Evolutionary conservation across 306 rosid species (phyloP), one percentile per base, ranked within the genome.

Genomic region (Trifolium fragiferum): DNA sequence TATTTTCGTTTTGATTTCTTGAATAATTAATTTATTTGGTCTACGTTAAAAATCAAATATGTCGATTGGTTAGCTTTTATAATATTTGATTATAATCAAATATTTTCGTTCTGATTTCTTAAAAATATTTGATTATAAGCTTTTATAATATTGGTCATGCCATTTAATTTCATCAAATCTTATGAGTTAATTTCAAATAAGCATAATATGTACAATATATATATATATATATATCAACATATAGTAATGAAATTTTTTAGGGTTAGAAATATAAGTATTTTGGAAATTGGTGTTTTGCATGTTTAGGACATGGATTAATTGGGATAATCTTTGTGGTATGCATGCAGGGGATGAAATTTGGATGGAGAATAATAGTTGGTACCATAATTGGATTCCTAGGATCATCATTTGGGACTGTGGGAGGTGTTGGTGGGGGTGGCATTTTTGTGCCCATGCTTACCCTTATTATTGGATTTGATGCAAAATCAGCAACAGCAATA

Each of bases 381-480:
- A 62, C 77, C 66, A 14, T 88, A 68, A 62, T 89, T 75, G 97
- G 93, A 68, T 92, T 92, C 72, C 75, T 80, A 63, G 97, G 97
- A 66, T 91, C 90, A 10, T 84, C 97, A n/a, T 92, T 88, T 55
- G 96, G 97, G 47, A 92, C 96, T 49, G 93, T 92, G 13, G 97
- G 96, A 50, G 97, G 97, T 27, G 96, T 92, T 59, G 97, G 97
- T 43, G 96, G 97, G 6, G 97, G 97, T 49, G 97, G 97, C 32
- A 92, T 92, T 63, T 92, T 89, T 69, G 97, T 92, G 58, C 97
- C 97, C 4, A 92, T 92, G 97, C 96, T 89, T 75, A 88, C 81
- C 72, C 78, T 79, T 2, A 46, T 79, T 73, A 50, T 79, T 43
- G 83, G 83, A 33, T 79, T 79, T 11, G 83, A 79, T 79, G 83